These are phyloP conservation scores for Skeletonema menzelii DNA, from an alignment of 108 stramenopile genomes.

Conservation along the genomic window DNA sequence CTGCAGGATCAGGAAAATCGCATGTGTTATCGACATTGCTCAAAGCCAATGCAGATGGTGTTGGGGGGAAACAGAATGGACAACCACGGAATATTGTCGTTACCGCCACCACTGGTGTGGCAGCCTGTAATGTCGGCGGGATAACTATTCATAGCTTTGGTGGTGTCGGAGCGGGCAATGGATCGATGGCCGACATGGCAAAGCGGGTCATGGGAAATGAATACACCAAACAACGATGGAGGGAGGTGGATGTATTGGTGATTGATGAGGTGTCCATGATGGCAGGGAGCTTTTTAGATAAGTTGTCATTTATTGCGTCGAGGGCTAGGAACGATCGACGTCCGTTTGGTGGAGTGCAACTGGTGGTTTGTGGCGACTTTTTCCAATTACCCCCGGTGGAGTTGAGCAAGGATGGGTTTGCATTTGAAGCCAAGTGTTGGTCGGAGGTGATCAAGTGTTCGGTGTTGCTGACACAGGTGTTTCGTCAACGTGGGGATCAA, in stretches of 20 bases:
- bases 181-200: slow-evolving; percentile 23
- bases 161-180: slow-evolving; percentile 56
- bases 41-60: slow-evolving; percentile 26
- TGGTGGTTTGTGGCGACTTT: slow-evolving; percentile 93
- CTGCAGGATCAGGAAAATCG: slow-evolving; percentile 47
- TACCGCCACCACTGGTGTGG: slow-evolving; percentile 66
- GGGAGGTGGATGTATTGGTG: slow-evolving; percentile 60
- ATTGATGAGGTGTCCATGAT: slow-evolving; percentile 88
- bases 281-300: slow-evolving; percentile 79
- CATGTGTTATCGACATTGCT: slow-evolving; percentile 32
- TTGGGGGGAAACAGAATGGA: slow-evolving; percentile 4
- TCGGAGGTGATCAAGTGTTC: slow-evolving; percentile 30
- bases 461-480: slow-evolving; percentile 66
- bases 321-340: slow-evolving; percentile 46
- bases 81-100: slow-evolving; percentile 45
- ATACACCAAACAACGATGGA: slow-evolving; percentile 47
- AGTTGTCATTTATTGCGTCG: slow-evolving; percentile 56
- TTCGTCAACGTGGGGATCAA: slow-evolving; percentile 74
- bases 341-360: slow-evolving; percentile 91
- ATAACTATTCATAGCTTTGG: slow-evolving; percentile 82
- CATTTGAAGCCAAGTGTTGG: slow-evolving; percentile 73
- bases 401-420: slow-evolving; percentile 50
- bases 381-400: slow-evolving; percentile 84
- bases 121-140: slow-evolving; percentile 56
- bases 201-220: slow-evolving; percentile 51